Conservation (phyloP, 495 filamentous ascomycete genomes). For the Podospora sp. region DNA sequence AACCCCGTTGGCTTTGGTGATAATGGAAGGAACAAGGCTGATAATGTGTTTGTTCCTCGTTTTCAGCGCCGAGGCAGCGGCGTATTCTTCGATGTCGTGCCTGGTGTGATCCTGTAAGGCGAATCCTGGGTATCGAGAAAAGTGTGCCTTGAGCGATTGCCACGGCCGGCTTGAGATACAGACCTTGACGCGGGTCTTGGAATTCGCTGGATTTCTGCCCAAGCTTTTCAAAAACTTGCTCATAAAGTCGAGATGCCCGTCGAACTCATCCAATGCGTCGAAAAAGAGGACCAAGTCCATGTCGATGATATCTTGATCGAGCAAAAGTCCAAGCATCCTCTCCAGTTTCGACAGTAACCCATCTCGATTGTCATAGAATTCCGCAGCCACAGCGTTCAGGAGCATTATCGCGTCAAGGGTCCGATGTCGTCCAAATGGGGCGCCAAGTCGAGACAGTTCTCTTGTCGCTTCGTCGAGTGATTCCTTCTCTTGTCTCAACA, state of each 20-base stretch:
- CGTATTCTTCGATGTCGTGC: too few relatives aligned
- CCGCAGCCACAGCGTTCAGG: too few relatives aligned
- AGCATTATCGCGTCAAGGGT: too few relatives aligned
- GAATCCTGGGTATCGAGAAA: not conserved
- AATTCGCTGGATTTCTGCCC: not conserved
- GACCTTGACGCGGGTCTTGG: not conserved
- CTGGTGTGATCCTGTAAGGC: not conserved
- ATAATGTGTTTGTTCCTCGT: too few relatives aligned
- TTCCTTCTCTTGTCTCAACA: too few relatives aligned
- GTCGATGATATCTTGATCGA: not conserved
- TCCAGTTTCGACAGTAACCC: not conserved
- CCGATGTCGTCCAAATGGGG: too few relatives aligned
- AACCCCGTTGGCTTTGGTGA: not conserved
- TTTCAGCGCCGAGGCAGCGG: too few relatives aligned
- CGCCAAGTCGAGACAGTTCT: too few relatives aligned
- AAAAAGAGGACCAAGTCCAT: slow-evolving; percentile 20
- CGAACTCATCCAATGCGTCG: slow-evolving; percentile 32
- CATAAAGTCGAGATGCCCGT: slow-evolving; percentile 11
- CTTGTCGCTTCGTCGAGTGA: too few relatives aligned
- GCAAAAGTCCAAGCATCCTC: not conserved
- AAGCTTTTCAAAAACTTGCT: not conserved
- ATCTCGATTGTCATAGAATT: too few relatives aligned
- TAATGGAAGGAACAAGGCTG: not conserved
- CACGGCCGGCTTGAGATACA: slow-evolving; percentile 1
- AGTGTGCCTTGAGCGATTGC: not conserved